Evolutionary conservation across 192 early-diverging fungal genomes (phyloP), one percentile per base, ranked within the genome.

Genomic region (Entomortierella parvispora): DNA sequence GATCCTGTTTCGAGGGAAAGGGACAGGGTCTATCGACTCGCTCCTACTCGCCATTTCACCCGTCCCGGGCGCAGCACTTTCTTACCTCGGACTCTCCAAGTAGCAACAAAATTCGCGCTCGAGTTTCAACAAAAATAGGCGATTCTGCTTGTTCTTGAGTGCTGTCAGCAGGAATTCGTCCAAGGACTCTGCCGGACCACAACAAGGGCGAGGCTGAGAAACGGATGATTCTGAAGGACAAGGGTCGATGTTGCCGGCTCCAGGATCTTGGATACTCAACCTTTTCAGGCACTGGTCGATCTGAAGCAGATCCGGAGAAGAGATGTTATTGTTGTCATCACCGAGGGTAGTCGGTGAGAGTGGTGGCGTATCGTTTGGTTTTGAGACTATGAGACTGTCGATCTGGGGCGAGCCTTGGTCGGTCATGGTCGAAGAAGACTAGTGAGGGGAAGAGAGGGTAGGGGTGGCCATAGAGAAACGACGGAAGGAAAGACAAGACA

Each of bases 121-220:
- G n/a, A 90, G 71, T 56, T 88, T 90, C 23, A 93, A 74, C 37
- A 93, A 32, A 61, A 92, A 92, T 45, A 85, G 47, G 46, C 92
- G 80, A 47, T 93, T 89, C 56, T 86, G 83, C 11, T 81, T 84
- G 44, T 87, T 90, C 44, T 72, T 86, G 5, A 91, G 69, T 29
- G 91, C 82, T n/a, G 69, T 84, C 15, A 87, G 22, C 17, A 93
- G 70, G 40, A 90, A 82, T 17, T 76, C 60, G 69, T 90, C 90
- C 14, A 90, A 64, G 18, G 34, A 33, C 12, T 56, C 63, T 4
- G 51, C 26, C 37, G 37, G 37, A 9, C 37, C 37, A 40, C 37
- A 40, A 40, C 37, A 40, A 52, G 51, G 28, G 11, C 14, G 28
- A 31, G 25, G n/a, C n/a, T n/a, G 25, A 28, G 22, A 12, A 18